phyloP scores from a whole-genome alignment of 2,329 filamentous ascomycete genomes.

The Dryadomyces quercus-mongolicae region DNA sequence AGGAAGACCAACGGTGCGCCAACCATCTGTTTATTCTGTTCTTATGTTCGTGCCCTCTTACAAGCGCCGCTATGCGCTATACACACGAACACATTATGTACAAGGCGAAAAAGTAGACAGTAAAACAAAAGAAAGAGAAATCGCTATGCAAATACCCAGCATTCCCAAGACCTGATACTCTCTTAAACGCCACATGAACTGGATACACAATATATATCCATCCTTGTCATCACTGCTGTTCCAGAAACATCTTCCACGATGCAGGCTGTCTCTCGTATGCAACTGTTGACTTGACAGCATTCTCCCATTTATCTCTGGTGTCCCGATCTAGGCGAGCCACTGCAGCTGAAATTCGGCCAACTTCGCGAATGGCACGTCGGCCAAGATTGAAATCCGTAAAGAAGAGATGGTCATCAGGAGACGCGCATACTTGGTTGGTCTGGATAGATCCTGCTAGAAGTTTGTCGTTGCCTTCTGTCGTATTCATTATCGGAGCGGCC shows the following conservation, averaged over 20 bases:
- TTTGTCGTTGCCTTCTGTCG: neutral
- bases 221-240: neutral
- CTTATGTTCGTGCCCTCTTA: neutral
- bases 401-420: constrained; percentile 36
- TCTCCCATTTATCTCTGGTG: constrained; percentile 2
- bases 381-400: constrained; percentile 36
- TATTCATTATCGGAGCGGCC: neutral
- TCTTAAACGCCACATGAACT: neutral
- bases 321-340: constrained; percentile 3
- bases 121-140: neutral
- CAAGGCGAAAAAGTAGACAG: neutral
- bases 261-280: constrained; percentile 3
- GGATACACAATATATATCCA: too few species aligned
- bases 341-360: constrained; percentile 7
- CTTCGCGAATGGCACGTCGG: constrained; percentile 19
- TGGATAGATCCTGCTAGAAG: neutral
- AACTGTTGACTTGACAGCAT: neutral
- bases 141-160: neutral
- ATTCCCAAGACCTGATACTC: neutral
- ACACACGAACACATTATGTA: neutral
- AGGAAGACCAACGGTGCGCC: neutral
- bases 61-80: neutral
- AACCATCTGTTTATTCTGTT: neutral
- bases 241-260: constrained; percentile 7
- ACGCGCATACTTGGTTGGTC: constrained; percentile 22